Conservation (phyloP, 306 rosid genomes). For the Prinsepia uniflora region DNA sequence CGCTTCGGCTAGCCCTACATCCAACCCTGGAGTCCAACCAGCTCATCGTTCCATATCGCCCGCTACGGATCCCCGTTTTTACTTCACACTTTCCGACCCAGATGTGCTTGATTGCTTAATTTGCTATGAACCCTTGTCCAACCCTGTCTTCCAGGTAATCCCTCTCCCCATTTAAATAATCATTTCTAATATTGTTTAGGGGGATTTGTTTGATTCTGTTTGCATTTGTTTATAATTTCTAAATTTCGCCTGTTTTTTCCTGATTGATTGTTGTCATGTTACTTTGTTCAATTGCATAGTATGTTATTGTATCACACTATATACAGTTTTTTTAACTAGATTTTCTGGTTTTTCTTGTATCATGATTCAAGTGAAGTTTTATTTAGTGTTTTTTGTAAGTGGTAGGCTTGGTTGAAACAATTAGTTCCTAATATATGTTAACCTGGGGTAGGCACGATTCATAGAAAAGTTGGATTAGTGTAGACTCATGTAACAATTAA, state of each 20-base stretch:
- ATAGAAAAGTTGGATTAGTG: too few relatives aligned
- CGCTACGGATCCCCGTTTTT: conserved; percentile 21
- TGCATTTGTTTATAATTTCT: not conserved
- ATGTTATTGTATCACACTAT: not conserved
- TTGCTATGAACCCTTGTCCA: conserved; percentile 58
- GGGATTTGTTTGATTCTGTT: not conserved
- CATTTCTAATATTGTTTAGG: not conserved
- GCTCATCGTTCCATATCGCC: not conserved
- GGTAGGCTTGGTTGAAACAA: not conserved
- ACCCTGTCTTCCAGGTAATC: conserved; percentile 71
- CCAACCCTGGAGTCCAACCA: not conserved
- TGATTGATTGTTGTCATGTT: not conserved
- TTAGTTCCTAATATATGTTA: too few relatives aligned
- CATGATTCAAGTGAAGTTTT: not conserved
- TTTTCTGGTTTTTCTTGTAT: not conserved
- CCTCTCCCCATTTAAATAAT: not conserved
- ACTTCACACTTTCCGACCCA: conserved; percentile 51
- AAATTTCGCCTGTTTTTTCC: not conserved
- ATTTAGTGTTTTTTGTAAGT: not conserved
- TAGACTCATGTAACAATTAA: too few relatives aligned
- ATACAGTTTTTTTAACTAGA: too few relatives aligned
- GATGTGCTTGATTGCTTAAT: conserved; percentile 78
- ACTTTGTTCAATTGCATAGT: not conserved
- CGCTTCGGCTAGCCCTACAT: not conserved
- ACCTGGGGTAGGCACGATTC: too few relatives aligned